These are phyloP conservation scores for Kodamaea kakaduensis DNA, from an alignment of 805 yeast genomes.

Conservation along the genomic window DNA sequence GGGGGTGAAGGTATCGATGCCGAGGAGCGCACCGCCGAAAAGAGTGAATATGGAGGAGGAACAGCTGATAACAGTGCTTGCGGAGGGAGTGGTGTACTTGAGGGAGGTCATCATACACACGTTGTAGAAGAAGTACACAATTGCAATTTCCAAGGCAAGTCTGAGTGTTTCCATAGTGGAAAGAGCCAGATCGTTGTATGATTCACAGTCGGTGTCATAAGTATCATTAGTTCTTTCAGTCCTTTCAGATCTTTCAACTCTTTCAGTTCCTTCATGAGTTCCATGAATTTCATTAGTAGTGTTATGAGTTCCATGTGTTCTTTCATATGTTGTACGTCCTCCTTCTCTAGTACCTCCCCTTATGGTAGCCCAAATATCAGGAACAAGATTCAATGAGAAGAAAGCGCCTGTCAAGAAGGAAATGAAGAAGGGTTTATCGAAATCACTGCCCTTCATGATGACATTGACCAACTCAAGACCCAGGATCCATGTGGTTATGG, in stretches of 20 bases:
- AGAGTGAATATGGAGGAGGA: slow-evolving; percentile 50
- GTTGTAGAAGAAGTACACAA: slow-evolving; percentile 42
- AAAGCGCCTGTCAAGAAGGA: slow-evolving; percentile 47
- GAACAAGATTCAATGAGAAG: slow-evolving; percentile 43
- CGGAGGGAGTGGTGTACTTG: slow-evolving; percentile 50
- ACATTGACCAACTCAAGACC: slow-evolving; percentile 48
- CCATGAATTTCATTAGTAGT: not conserved
- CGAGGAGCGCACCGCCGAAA: slow-evolving; percentile 37
- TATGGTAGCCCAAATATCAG: slow-evolving; percentile 24
- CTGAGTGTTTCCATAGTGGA: slow-evolving; percentile 26
- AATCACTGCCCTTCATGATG: slow-evolving; percentile 46
- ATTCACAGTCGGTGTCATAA: not conserved
- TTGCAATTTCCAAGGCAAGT: slow-evolving; percentile 38
- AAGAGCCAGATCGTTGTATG: slow-evolving; percentile 14
- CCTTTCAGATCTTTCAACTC: too few relatives aligned
- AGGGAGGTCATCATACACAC: slow-evolving; percentile 39
- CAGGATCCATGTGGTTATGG: slow-evolving; percentile 45
- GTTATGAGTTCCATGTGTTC: too few relatives aligned
- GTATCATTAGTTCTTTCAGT: too few relatives aligned
- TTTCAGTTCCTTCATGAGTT: not conserved
- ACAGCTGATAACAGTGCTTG: slow-evolving; percentile 48
- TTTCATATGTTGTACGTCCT: too few relatives aligned
- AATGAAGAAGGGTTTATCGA: slow-evolving; percentile 46
- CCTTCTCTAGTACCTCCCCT: slow-evolving; percentile 10
- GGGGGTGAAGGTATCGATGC: slow-evolving; percentile 40